Percentiles rank a stretch among this genome's conserved stretches.
Evolutionary conservation across 257 asterid genomes (phyloP).

Genomic region (Apocynum venetum): DNA sequence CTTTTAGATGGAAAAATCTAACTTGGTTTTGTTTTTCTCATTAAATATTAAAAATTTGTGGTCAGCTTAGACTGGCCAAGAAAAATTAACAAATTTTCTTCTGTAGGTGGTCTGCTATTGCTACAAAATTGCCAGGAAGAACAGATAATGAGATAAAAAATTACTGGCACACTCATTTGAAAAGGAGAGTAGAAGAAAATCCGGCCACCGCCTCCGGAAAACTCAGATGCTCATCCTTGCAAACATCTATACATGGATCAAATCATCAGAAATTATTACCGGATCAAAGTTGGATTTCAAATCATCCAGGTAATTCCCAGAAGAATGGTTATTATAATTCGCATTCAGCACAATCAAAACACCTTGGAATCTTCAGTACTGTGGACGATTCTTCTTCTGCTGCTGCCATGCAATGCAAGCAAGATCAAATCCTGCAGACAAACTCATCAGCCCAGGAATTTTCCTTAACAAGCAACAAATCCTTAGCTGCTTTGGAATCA

Average conservation of each 20-base stretch:
- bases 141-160: constrained; percentile 35
- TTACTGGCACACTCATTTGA: constrained; percentile 32
- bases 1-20: too few species aligned
- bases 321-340: not conserved
- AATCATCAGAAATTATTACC: not conserved
- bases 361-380: not conserved
- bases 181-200: constrained; percentile 17
- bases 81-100: not conserved
- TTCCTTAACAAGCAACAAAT: not conserved
- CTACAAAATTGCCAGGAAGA: constrained; percentile 27
- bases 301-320: not conserved
- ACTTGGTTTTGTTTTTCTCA: too few species aligned
- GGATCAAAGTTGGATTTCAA: not conserved
- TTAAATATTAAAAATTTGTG: too few species aligned
- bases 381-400: not conserved
- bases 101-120: constrained; percentile 33
- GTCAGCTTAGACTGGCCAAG: too few species aligned
- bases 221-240: not conserved
- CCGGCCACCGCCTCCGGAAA: not conserved
- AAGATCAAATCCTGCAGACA: not conserved
- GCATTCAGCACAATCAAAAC: not conserved
- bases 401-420: not conserved
- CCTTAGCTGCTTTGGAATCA: not conserved
- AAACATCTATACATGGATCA: not conserved
- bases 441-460: not conserved